Percentiles rank a stretch among this genome's conserved stretches.
Conservation (phyloP, 495 filamentous ascomycete species). For the Annulohypoxylon maeteangense region DNA sequence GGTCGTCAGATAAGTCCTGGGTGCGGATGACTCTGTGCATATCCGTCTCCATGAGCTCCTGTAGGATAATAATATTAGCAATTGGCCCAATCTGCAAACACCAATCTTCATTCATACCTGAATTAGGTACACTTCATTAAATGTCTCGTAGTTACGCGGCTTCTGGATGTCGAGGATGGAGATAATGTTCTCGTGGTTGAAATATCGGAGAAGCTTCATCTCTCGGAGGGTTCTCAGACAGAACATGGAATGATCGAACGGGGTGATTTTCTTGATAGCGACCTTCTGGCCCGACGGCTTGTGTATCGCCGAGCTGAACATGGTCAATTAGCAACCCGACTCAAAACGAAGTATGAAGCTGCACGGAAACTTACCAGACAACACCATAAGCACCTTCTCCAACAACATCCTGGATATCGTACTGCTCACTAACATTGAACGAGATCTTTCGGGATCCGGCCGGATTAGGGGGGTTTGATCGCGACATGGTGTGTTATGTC, state of each 20-base stretch:
- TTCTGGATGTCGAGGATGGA: conserved; percentile 99
- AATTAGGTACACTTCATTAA: conserved; percentile 98
- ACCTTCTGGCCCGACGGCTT: conserved; percentile 99
- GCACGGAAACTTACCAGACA: conserved; percentile 78
- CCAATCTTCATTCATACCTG: conserved; percentile 68
- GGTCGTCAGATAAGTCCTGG: conserved; percentile 97
- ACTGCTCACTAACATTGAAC: conserved; percentile 99
- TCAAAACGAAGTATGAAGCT: neutral
- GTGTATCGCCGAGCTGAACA: conserved; percentile 88
- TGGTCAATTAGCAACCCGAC: conserved; percentile 38
- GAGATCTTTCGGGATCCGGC: conserved; percentile 92
- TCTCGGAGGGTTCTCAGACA: conserved; percentile 96
- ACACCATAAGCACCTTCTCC: conserved; percentile 99
- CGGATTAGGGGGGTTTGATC: conserved; percentile 55
- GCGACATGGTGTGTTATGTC: conserved; percentile 48
- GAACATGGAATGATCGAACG: conserved; percentile 99
- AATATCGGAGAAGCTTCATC: conserved; percentile 99
- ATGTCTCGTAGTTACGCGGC: conserved; percentile 92
- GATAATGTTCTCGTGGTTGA: conserved; percentile 99
- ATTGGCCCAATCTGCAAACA: neutral
- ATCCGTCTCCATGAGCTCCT: conserved; percentile 99
- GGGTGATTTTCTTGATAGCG: conserved; percentile 99
- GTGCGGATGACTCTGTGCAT: conserved; percentile 99
- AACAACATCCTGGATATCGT: conserved; percentile 99
- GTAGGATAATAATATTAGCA: conserved; percentile 24